Evolutionary conservation across 345 rosid species (phyloP), one percentile per base, ranked within the genome.

Genomic region (Syzygium grande): DNA sequence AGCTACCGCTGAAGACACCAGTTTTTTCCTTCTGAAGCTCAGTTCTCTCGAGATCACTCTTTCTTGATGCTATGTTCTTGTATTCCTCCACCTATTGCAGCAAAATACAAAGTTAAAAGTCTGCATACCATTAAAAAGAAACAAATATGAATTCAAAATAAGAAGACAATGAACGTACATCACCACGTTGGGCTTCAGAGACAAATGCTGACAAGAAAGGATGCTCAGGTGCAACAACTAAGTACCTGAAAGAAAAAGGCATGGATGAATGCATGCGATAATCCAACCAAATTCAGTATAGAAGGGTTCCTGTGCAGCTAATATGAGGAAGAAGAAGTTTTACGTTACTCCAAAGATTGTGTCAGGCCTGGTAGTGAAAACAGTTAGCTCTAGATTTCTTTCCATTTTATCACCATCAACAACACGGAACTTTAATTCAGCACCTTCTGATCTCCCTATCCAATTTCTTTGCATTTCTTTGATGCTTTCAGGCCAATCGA

Each of bases 391-490:
- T 89, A 90, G 49, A 80, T 93, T 95, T 78, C 89, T 94, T 89
- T 94, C 94, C 87, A 53, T 90, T 59, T 95, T 93, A 84, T 94
- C 90, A 87, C 87, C 88, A 84, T 93, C 94, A 68, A 96, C 95
- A 91, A 94, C 90, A 68, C 52, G 63, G 91, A 95, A 97, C 10
- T 94, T 92, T 92, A 96, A 52, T 87, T 96, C 97, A 54, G 97
- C 97, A 51, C 99, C 99, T 89, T 95, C 98, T 38, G 98, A 97
- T 91, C 94, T 95, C 89, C 99, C 99, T 52, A 96, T 96, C 98
- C 99, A 96, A 92, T 97, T 97, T 90, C 98, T 90, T 88, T 97
- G 99, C 99, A 95, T 97, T 88, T 97, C 99, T 91, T 96, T 96
- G 85, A 96, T 84, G 59, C 96, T 96, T 88, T 97, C 99, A 88